Percentiles rank a stretch among this genome's conserved stretches.
phyloP scores from a whole-genome alignment of 2,329 filamentous ascomycete genomes.

The Beauveria sp. region DNA sequence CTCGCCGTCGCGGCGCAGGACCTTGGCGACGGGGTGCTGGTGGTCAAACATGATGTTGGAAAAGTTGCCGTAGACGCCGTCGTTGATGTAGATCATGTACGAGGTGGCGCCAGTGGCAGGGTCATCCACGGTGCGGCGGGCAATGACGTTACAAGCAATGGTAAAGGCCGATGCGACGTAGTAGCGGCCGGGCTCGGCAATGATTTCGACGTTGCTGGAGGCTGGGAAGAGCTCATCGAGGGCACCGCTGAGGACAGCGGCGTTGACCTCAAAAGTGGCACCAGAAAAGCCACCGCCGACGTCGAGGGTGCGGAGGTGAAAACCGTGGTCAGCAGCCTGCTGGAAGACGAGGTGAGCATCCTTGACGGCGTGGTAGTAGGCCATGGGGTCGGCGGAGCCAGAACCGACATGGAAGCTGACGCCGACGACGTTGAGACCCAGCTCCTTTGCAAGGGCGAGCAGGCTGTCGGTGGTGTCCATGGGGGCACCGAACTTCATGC shows the following conservation, averaged over 20 bases:
- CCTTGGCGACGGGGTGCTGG: conserved; percentile 79
- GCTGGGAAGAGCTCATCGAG: conserved; percentile 85
- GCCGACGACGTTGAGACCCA: conserved; percentile 85
- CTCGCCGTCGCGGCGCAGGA: conserved; percentile 57
- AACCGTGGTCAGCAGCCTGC: conserved; percentile 69
- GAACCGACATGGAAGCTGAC: conserved; percentile 98
- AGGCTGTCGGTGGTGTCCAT: conserved; percentile 74
- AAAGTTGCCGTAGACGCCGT: conserved; percentile 97
- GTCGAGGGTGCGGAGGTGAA: conserved; percentile 77
- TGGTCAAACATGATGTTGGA: conserved; percentile 99
- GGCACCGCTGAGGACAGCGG: conserved; percentile 67
- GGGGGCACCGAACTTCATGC: conserved; percentile 93
- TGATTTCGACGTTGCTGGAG: conserved; percentile 64
- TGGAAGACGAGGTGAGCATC: conserved; percentile 88
- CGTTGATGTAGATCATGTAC: conserved; percentile 97
- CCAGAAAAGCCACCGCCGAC: conserved; percentile 89
- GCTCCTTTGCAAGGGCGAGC: conserved; percentile 68
- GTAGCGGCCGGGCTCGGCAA: conserved; percentile 93
- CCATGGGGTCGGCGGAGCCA: conserved; percentile 85
- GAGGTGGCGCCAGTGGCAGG: conserved; percentile 57
- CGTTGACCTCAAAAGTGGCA: conserved; percentile 89
- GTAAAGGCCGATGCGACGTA: conserved; percentile 93
- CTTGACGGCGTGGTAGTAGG: conserved; percentile 83
- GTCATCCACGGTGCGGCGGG: conserved; percentile 79
- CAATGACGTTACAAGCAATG: conserved; percentile 91